Evolutionary conservation across 495 filamentous ascomycete species (phyloP).

Genomic region (Penicillium steckii): DNA sequence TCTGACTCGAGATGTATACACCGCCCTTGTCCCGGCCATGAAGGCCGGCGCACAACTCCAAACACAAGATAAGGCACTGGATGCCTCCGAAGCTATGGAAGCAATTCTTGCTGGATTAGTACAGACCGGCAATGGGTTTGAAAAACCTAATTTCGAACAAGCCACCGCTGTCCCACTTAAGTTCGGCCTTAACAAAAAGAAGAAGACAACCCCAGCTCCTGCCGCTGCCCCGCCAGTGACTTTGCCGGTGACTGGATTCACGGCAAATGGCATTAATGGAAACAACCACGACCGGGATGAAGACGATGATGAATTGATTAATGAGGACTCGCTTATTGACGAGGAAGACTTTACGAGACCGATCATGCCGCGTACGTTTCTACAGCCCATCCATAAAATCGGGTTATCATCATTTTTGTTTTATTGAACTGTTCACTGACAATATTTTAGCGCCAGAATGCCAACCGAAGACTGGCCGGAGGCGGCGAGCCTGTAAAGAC

Average conservation of each 20-base stretch:
- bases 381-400: conserved; percentile 15
- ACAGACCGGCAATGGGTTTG: conserved; percentile 58
- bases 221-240: conserved; percentile 13
- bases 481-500: conserved; percentile 93
- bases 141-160: conserved; percentile 67
- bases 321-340: conserved; percentile 82
- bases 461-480: conserved; percentile 82
- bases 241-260: conserved; percentile 43
- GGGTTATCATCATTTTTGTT: background rate
- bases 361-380: conserved; percentile 67
- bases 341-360: conserved; percentile 76
- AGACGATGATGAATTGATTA: conserved; percentile 81
- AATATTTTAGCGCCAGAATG: conserved; percentile 69
- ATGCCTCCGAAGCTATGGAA: conserved; percentile 49
- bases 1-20: conserved; percentile 66
- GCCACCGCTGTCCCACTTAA: conserved; percentile 69
- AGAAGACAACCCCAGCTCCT: conserved; percentile 43
- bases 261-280: conserved; percentile 35
- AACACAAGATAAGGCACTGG: conserved; percentile 65
- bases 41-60: conserved; percentile 68
- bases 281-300: conserved; percentile 47
- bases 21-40: conserved; percentile 62
- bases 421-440: conserved; percentile 8
- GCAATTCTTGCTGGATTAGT: conserved; percentile 82
- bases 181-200: conserved; percentile 64